Evolutionary conservation across 352 stramenopile species (phyloP).

Genomic region (Sclerospora graminicola): DNA sequence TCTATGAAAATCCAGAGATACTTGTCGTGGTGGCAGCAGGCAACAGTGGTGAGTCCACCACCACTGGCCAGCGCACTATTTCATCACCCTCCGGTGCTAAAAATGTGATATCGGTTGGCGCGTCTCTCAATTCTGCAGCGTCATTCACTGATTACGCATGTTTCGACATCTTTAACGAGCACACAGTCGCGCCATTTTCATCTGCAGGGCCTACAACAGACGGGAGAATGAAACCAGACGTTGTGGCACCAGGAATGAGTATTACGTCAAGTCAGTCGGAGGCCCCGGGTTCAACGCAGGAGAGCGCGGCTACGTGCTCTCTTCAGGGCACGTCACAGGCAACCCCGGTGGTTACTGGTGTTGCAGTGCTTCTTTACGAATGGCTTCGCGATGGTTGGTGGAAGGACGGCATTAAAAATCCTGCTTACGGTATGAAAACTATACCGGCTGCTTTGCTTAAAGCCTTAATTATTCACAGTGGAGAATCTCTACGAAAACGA

Average conservation of each 20-base stretch:
- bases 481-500: constrained; percentile 37
- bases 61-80: constrained; percentile 45
- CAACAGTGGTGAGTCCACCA: constrained; percentile 76
- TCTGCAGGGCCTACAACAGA: constrained; percentile 73
- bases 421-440: constrained; percentile 36
- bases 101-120: constrained; percentile 77
- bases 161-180: constrained; percentile 55
- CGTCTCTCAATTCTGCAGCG: constrained; percentile 51
- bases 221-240: constrained; percentile 79
- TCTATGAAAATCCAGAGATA: constrained; percentile 79
- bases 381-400: constrained; percentile 77
- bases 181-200: constrained; percentile 76
- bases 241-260: constrained; percentile 78
- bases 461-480: constrained; percentile 74
- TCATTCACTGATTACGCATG: constrained; percentile 42
- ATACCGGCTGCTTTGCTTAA: constrained; percentile 70
- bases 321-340: constrained; percentile 73
- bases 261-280: constrained; percentile 66
- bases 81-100: constrained; percentile 75
- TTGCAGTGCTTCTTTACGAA: constrained; percentile 65
- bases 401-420: constrained; percentile 49
- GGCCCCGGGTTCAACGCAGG: constrained; percentile 35
- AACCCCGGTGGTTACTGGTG: constrained; percentile 59
- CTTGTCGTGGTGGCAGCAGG: constrained; percentile 83
- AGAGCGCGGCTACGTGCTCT: constrained; percentile 48